Evolutionary conservation across 495 filamentous ascomycete genomes (phyloP), one percentile per base, ranked within the genome.

Genomic region (Aspergillus bertholletiae): DNA sequence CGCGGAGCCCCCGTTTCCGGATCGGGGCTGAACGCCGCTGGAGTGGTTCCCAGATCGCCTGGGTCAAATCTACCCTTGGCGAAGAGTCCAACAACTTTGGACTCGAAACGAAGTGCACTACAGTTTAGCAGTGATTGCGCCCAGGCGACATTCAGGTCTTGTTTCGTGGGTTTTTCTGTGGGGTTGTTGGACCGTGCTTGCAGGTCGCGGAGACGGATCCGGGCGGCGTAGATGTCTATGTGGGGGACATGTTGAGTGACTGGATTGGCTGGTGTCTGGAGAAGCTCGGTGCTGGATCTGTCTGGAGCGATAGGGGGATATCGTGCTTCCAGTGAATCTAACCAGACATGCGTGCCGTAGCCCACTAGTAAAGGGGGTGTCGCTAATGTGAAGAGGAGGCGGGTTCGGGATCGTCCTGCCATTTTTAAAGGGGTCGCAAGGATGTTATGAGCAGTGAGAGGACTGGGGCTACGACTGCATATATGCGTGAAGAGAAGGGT

Each of bases 181-280:
- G 24, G 34, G 47, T 49, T 30, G 34, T 39, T 46, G 15, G 43
- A 41, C 7, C 45, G 45, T 11, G 35, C 26, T 15, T 59, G 20
- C 0, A 71, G 58, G 11, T 57, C 45, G 30, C 32, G 17, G 0
- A 71, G 47, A 0, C 65, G 68, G 13, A 73, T 54, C 1, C 62
- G 61, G 2, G 70, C 65, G 0, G 65, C 52, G 54, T 65, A 72
- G 49, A 69, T 53, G n/a, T 74, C 65, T n/a, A 63, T 55, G n/a
- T 69, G 61, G 22, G 67, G 51, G 51, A 57, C 64, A 44, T 51
- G 64, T 23, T 70, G 65, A 0, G 49, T 65, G 6, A 18, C 9
- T 17, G 63, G 58, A 6, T 50, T 49, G 1, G 7, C 5, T 3
- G 67, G 54, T 61, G 43, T 46, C 50, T 0, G 72, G 44, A 0